Percentiles rank a stretch among this genome's conserved stretches.
phyloP scores from a whole-genome alignment of 768 basidiomycete species.

The Tricholoma bakamatsutake region DNA sequence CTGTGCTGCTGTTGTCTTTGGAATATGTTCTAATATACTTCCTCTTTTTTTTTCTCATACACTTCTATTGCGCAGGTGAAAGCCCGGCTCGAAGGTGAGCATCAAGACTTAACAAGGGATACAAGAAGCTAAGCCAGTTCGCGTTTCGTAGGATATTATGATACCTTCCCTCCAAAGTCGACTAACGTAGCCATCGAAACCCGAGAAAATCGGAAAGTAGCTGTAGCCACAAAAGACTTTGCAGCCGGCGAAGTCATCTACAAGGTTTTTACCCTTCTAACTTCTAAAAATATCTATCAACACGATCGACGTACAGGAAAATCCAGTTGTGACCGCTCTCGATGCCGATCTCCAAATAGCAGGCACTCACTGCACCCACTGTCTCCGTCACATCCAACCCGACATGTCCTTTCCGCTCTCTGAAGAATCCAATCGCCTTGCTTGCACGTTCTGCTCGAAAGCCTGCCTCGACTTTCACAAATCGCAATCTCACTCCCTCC shows the following conservation, averaged over 20 bases:
- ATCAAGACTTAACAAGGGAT: constrained; percentile 5
- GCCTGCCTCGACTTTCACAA: constrained; percentile 54
- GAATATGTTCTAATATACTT: constrained; percentile 59
- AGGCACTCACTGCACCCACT: constrained; percentile 69
- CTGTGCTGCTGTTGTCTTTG: constrained; percentile 8
- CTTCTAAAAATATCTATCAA: constrained; percentile 1
- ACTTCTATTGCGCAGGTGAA: constrained; percentile 45
- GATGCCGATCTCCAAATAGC: constrained; percentile 66
- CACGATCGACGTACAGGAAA: constrained; percentile 46
- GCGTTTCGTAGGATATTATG: constrained; percentile 58
- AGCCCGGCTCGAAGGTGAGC: constrained; percentile 72
- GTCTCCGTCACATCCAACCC: constrained; percentile 53
- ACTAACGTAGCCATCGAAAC: constrained; percentile 61
- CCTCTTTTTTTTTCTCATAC: constrained; percentile 26
- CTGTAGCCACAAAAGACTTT: constrained; percentile 65
- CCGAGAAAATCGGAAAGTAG: constrained; percentile 40
- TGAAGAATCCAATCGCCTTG: constrained; percentile 41
- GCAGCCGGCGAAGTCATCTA: constrained; percentile 71
- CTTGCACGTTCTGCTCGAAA: constrained; percentile 67
- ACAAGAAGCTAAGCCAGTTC: constrained; percentile 5
- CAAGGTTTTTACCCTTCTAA: constrained; percentile 38
- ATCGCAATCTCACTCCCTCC: constrained; percentile 57
- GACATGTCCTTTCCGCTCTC: constrained; percentile 39
- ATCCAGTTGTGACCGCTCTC: constrained; percentile 63
- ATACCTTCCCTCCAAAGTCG: constrained; percentile 67